Percentiles rank a stretch among this genome's conserved stretches.
Evolutionary conservation across 306 rosid genomes (phyloP).

Genomic region (Dryas alaskensis): DNA sequence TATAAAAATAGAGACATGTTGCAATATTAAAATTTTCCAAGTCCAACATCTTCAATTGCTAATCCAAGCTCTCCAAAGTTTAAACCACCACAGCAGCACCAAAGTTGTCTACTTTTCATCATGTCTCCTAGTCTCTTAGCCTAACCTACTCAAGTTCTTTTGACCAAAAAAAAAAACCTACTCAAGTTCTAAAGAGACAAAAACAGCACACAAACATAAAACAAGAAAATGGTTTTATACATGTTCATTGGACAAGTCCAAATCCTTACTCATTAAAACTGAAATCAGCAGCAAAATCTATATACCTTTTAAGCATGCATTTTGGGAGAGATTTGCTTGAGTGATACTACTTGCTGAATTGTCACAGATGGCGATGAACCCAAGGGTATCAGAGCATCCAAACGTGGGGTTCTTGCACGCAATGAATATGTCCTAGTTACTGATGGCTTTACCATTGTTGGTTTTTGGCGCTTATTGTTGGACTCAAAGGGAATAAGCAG

Average conservation of each 20-base stretch:
- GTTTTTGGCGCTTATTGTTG: slow-evolving; percentile 12
- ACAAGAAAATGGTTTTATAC: neutral
- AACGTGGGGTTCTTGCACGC: neutral
- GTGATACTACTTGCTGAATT: neutral
- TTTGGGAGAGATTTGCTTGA: too few species aligned
- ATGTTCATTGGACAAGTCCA: neutral
- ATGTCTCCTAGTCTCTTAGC: neutral
- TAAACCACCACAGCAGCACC: neutral
- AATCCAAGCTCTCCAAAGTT: neutral
- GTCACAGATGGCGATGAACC: slow-evolving; percentile 17
- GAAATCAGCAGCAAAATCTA: neutral
- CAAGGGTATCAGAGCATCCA: slow-evolving; percentile 8
- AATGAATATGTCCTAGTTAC: neutral
- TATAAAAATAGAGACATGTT: neutral
- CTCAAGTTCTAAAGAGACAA: neutral
- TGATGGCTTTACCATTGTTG: neutral
- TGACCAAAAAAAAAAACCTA: neutral
- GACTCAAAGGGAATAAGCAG: neutral
- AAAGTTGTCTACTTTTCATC: neutral
- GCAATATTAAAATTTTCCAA: neutral
- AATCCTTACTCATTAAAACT: neutral
- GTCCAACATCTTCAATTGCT: neutral
- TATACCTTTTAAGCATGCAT: neutral
- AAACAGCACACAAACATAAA: neutral
- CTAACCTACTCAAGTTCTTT: neutral